A percentile compares a stretch with the other conserved stretches of the same genome.
These are phyloP conservation scores for Cronartium quercuum DNA, from an alignment of 1,284 basidiomycete species.

Conservation along the genomic window DNA sequence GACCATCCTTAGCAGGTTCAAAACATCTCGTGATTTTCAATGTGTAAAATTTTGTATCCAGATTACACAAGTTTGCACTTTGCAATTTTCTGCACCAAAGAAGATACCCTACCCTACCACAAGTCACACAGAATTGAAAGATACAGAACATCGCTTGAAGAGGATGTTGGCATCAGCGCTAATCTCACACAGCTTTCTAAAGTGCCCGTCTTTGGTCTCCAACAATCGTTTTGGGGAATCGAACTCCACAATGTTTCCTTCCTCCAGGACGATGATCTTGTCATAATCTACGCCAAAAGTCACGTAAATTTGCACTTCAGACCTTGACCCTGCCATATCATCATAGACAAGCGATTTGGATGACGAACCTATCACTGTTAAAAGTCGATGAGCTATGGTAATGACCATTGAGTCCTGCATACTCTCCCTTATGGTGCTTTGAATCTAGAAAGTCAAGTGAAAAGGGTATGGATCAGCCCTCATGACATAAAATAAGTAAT, in stretches of 20 bases:
- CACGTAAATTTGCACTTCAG: constrained; percentile 32
- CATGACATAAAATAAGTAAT: too few species aligned
- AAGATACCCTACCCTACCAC: too few species aligned
- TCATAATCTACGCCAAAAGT: constrained; percentile 46
- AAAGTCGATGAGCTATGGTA: constrained; percentile 31
- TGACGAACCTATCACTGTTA: constrained; percentile 31
- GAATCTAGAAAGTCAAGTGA: constrained; percentile 5
- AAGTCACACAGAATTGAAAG: not conserved
- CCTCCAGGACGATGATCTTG: constrained; percentile 46
- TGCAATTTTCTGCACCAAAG: too few species aligned
- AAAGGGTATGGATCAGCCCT: too few species aligned
- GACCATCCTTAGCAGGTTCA: too few species aligned
- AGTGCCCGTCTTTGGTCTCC: constrained; percentile 15
- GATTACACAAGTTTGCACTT: too few species aligned
- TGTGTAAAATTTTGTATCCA: too few species aligned
- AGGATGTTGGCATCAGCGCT: constrained; percentile 18
- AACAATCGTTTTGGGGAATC: constrained; percentile 44
- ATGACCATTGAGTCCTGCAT: constrained; percentile 32
- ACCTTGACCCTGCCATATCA: not conserved
- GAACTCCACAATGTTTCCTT: constrained; percentile 45
- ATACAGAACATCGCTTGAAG: not conserved
- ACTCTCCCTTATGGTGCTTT: constrained; percentile 27
- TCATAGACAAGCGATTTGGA: not conserved
- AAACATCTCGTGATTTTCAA: too few species aligned
- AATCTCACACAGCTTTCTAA: constrained; percentile 24